Evolutionary conservation across 148 eudicot genomes (phyloP).

Genomic region (Salicornia ramosissima): DNA sequence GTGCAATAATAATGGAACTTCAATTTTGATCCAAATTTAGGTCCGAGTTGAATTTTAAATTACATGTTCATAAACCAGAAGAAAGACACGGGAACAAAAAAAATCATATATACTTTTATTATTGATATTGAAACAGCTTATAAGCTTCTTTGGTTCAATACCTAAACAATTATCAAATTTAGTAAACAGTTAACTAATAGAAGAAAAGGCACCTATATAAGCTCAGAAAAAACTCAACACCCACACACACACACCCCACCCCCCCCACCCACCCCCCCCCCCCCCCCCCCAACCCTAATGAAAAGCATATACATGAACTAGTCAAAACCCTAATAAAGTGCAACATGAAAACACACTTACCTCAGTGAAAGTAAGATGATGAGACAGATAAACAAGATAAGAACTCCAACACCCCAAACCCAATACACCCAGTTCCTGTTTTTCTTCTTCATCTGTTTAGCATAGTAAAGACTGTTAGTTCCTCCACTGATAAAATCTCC

Average conservation of each 20-base stretch:
- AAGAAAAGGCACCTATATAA: too few relatives aligned
- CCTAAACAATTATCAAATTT: conserved; percentile 14
- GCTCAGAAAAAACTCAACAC: neutral
- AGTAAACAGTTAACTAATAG: conserved; percentile 16
- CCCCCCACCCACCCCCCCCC: too few relatives aligned
- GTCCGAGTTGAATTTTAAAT: neutral
- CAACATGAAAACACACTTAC: neutral
- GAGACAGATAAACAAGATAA: conserved; percentile 54
- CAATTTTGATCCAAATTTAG: neutral
- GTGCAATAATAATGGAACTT: neutral
- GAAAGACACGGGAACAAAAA: neutral
- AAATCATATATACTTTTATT: neutral
- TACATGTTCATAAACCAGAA: neutral
- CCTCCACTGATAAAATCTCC: conserved; percentile 52
- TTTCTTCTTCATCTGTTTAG: conserved; percentile 66
- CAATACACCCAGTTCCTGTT: conserved; percentile 38
- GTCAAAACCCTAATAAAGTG: neutral
- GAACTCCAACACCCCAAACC: conserved; percentile 44
- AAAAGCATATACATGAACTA: conserved; percentile 5
- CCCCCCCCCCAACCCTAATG: neutral
- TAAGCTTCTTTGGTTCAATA: conserved; percentile 5
- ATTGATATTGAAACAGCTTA: neutral
- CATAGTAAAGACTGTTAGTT: conserved; percentile 46
- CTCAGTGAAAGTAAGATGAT: conserved; percentile 38
- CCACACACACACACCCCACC: too few relatives aligned